Evolutionary conservation across 768 basidiomycete species (phyloP).

Genomic region (Cyclocybe aegerita): DNA sequence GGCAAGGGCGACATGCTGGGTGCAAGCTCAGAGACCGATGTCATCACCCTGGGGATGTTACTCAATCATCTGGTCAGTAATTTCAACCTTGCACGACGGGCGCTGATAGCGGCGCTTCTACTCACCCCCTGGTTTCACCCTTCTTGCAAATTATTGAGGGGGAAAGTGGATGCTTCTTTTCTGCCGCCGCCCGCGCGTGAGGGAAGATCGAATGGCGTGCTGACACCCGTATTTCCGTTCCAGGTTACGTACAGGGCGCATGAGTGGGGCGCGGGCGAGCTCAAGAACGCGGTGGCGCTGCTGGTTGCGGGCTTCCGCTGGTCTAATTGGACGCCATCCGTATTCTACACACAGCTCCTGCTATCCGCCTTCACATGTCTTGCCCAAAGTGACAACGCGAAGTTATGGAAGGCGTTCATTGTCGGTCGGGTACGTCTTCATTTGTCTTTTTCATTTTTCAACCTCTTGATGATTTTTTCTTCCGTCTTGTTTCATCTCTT

Average conservation of each 20-base stretch:
- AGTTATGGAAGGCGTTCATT: conserved; percentile 71
- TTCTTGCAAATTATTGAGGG: no score
- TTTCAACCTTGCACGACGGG: conserved; percentile 1
- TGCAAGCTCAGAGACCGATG: conserved; percentile 62
- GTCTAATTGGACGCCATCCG: conserved; percentile 61
- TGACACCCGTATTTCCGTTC: no score
- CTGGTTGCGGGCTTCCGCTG: conserved; percentile 58
- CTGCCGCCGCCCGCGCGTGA: conserved; percentile 12
- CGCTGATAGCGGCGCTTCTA: background rate
- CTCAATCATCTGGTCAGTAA: conserved; percentile 58
- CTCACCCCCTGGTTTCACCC: no score
- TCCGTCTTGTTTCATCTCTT: background rate
- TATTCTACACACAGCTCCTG: conserved; percentile 69
- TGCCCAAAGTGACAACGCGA: conserved; percentile 43
- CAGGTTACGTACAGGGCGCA: conserved; percentile 60
- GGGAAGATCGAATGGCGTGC: background rate
- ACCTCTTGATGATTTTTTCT: background rate
- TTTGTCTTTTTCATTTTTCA: background rate
- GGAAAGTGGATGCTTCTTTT: background rate
- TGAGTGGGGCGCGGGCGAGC: conserved; percentile 64
- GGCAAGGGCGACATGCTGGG: conserved; percentile 58
- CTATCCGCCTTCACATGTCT: conserved; percentile 63
- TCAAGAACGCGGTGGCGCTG: conserved; percentile 47
- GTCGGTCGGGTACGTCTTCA: conserved; percentile 59
- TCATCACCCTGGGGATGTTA: conserved; percentile 60